Percentiles rank a stretch among this genome's conserved stretches.
phyloP scores from a whole-genome alignment of 1,284 basidiomycete genomes.

The Austroboletus olivaceoglutinosus region DNA sequence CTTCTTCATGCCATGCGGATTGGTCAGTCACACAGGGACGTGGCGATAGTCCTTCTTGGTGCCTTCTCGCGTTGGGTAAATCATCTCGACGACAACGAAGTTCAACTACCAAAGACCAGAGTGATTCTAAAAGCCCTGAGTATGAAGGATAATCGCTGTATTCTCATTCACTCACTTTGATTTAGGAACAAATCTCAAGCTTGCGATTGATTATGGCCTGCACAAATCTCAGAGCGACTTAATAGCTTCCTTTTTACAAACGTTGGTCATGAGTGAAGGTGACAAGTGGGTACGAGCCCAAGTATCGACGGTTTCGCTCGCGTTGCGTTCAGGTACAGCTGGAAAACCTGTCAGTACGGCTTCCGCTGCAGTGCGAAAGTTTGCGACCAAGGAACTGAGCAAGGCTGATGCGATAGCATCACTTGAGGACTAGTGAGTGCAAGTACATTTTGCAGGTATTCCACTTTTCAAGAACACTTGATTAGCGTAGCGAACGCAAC shows the following conservation, averaged over 20 bases:
- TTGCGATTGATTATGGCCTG: constrained; percentile 79
- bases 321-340: constrained; percentile 57
- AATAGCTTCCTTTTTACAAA: constrained; percentile 79
- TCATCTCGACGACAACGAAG: constrained; percentile 68
- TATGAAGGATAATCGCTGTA: constrained; percentile 35
- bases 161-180: constrained; percentile 11
- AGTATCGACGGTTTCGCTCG: constrained; percentile 55
- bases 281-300: constrained; percentile 73
- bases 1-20: constrained; percentile 80
- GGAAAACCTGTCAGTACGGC: constrained; percentile 70
- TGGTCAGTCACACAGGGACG: constrained; percentile 68
- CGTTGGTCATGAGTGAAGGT: constrained; percentile 83
- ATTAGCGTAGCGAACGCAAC: constrained; percentile 76
- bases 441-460: neutral
- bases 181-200: constrained; percentile 74
- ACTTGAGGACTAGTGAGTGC: constrained; percentile 76
- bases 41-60: constrained; percentile 73
- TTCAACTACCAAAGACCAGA: constrained; percentile 61
- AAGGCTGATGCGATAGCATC: constrained; percentile 73
- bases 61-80: constrained; percentile 83
- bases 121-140: constrained; percentile 69
- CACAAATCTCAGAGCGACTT: constrained; percentile 74
- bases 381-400: constrained; percentile 74
- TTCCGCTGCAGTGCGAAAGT: constrained; percentile 63
- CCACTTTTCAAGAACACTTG: neutral